Evolutionary conservation across 2,329 filamentous ascomycete genomes (phyloP).

Genomic region (Passalora sequoiae): DNA sequence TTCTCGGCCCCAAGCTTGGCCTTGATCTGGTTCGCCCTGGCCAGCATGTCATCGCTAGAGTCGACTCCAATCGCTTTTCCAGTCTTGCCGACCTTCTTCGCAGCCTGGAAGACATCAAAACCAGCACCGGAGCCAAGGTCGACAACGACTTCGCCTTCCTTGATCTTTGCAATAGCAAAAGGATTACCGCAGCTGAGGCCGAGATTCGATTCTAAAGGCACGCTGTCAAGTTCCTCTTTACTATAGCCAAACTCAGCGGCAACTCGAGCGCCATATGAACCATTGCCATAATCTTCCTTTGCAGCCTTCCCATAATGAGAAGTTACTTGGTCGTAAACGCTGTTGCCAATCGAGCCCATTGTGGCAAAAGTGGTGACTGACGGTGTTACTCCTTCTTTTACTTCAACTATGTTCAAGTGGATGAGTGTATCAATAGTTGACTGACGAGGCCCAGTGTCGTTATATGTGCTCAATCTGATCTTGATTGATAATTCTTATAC

Average conservation of each 20-base stretch:
- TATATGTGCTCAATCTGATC: neutral
- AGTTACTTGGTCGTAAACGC: slow-evolving; percentile 5
- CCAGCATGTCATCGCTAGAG: slow-evolving; percentile 9
- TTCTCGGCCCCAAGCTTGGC: slow-evolving; percentile 3
- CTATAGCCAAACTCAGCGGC: slow-evolving; percentile 9
- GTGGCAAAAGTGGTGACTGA: neutral
- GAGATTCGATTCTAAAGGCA: slow-evolving; percentile 10
- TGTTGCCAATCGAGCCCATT: neutral
- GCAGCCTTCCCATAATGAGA: slow-evolving; percentile 6
- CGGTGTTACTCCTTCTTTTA: too few relatives aligned
- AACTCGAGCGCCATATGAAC: slow-evolving; percentile 4
- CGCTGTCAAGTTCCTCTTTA: slow-evolving; percentile 6
- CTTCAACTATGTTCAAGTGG: too few relatives aligned
- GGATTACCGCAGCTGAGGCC: slow-evolving; percentile 13
- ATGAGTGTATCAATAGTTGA: neutral
- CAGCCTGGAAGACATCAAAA: slow-evolving; percentile 12
- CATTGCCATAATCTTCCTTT: slow-evolving; percentile 3
- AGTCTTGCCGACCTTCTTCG: slow-evolving; percentile 9
- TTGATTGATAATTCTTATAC: neutral
- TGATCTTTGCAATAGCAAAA: slow-evolving; percentile 6
- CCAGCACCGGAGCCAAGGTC: slow-evolving; percentile 10
- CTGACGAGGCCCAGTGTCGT: neutral
- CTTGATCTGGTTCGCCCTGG: slow-evolving; percentile 8
- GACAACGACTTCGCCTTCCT: slow-evolving; percentile 9
- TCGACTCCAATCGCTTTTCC: slow-evolving; percentile 9